A percentile compares a stretch with the other conserved stretches of the same genome.
Evolutionary conservation across 352 stramenopile genomes (phyloP).

Genomic region (Pythium dissimile): DNA sequence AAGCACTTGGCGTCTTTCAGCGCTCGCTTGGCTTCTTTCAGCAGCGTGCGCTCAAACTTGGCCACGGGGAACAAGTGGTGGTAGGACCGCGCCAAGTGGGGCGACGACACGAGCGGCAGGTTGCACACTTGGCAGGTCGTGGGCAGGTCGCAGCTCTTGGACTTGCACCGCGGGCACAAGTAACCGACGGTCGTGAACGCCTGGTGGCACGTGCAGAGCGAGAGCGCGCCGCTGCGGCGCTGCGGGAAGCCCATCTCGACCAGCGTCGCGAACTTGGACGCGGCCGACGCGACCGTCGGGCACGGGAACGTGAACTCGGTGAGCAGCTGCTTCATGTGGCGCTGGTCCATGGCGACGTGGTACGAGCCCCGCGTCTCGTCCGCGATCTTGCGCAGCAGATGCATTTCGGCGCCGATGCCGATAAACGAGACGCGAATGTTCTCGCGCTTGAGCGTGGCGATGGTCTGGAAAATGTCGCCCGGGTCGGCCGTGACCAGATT

Average conservation of each 20-base stretch:
- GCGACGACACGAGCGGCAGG: slow-evolving; percentile 94
- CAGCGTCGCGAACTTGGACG: slow-evolving; percentile 63
- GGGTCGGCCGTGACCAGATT: slow-evolving; percentile 96
- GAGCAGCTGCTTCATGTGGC: slow-evolving; percentile 92
- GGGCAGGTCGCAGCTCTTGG: slow-evolving; percentile 93
- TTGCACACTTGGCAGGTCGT: slow-evolving; percentile 96
- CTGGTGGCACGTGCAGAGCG: slow-evolving; percentile 82
- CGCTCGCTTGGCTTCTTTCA: slow-evolving; percentile 21
- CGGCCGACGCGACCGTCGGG: slow-evolving; percentile 73
- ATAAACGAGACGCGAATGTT: slow-evolving; percentile 93
- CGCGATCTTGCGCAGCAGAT: slow-evolving; percentile 75
- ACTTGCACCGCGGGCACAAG: slow-evolving; percentile 93
- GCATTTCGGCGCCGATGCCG: slow-evolving; percentile 94
- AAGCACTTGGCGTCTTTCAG: slow-evolving; percentile 52
- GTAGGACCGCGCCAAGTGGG: slow-evolving; percentile 96
- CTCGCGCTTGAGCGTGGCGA: slow-evolving; percentile 88
- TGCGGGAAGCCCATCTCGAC: slow-evolving; percentile 88
- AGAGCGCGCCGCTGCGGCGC: slow-evolving; percentile 64
- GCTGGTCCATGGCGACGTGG: slow-evolving; percentile 91
- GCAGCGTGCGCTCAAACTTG: slow-evolving; percentile 85
- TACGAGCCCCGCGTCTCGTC: slow-evolving; percentile 93
- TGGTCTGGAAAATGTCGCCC: slow-evolving; percentile 93
- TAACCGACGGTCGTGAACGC: slow-evolving; percentile 90
- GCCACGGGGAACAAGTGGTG: slow-evolving; percentile 98
- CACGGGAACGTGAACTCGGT: slow-evolving; percentile 93